These are phyloP conservation scores for Pinus albicaulis DNA, from an alignment of 75 land plant species.

Conservation along the genomic window DNA sequence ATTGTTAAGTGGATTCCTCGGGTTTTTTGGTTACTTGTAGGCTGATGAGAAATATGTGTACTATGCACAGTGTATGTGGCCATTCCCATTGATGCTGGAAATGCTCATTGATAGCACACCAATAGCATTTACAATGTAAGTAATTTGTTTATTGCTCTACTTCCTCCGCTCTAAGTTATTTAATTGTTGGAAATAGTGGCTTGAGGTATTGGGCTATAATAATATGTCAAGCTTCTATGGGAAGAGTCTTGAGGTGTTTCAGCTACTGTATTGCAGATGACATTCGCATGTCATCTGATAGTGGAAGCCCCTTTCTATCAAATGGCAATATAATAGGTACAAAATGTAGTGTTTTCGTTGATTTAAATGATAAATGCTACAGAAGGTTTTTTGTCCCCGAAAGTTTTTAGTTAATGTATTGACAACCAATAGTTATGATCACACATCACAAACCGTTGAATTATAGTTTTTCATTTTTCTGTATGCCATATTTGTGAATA, in stretches of 20 bases:
- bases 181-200: conserved; percentile 4
- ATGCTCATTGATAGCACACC: too few species aligned
- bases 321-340: conserved; percentile 8
- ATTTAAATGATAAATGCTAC: conserved; percentile 4
- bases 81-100: too few species aligned
- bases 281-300: conserved; percentile 26
- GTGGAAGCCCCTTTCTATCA: conserved; percentile 16
- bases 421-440: neutral
- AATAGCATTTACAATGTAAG: too few species aligned
- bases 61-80: too few species aligned
- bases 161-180: neutral
- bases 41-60: too few species aligned
- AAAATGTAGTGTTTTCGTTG: neutral
- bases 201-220: neutral
- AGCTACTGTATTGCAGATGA: conserved; percentile 47
- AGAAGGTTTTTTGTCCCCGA: neutral
- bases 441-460: neutral
- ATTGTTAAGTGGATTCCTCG: too few species aligned
- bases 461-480: neutral
- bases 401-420: neutral
- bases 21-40: too few species aligned
- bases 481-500: too few species aligned
- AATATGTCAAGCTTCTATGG: neutral
- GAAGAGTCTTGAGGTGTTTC: conserved; percentile 44
- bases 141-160: too few species aligned